Conservation (phyloP, 164 flowering plant species). For the Vitis rupestris region DNA sequence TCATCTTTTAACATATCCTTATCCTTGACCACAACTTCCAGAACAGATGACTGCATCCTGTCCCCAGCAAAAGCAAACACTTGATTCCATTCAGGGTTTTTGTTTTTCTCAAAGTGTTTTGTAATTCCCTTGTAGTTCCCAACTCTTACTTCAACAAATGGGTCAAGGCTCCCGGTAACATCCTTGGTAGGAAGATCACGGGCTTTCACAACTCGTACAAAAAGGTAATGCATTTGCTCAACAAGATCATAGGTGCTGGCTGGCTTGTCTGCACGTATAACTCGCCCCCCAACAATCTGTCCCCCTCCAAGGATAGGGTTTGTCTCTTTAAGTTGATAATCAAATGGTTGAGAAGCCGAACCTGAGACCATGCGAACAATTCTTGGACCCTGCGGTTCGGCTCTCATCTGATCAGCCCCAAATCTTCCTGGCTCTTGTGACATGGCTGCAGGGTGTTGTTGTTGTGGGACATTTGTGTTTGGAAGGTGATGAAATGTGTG, state of each 20-base stretch:
- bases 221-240: slow-evolving; percentile 62
- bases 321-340: slow-evolving; percentile 74
- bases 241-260: slow-evolving; percentile 62
- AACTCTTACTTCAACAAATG: slow-evolving; percentile 57
- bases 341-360: slow-evolving; percentile 34
- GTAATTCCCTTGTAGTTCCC: slow-evolving; percentile 68
- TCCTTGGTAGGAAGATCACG: slow-evolving; percentile 54
- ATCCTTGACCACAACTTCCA: slow-evolving; percentile 57
- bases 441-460: slow-evolving; percentile 11
- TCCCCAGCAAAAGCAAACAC: slow-evolving; percentile 63
- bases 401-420: slow-evolving; percentile 31
- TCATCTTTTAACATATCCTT: slow-evolving; percentile 56
- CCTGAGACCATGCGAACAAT: slow-evolving; percentile 24
- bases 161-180: slow-evolving; percentile 56
- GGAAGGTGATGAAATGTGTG: slow-evolving; percentile 45
- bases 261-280: slow-evolving; percentile 32
- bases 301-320: slow-evolving; percentile 82
- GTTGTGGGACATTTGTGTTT: slow-evolving; percentile 22
- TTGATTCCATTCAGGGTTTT: slow-evolving; percentile 64
- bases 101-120: slow-evolving; percentile 46
- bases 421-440: slow-evolving; percentile 15
- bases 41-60: slow-evolving; percentile 39
- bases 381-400: slow-evolving; percentile 28
- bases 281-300: slow-evolving; percentile 49
- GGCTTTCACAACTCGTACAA: slow-evolving; percentile 61